Conservation (phyloP, 2,329 filamentous ascomycete genomes). For the Trichoderma citrinoviride region DNA sequence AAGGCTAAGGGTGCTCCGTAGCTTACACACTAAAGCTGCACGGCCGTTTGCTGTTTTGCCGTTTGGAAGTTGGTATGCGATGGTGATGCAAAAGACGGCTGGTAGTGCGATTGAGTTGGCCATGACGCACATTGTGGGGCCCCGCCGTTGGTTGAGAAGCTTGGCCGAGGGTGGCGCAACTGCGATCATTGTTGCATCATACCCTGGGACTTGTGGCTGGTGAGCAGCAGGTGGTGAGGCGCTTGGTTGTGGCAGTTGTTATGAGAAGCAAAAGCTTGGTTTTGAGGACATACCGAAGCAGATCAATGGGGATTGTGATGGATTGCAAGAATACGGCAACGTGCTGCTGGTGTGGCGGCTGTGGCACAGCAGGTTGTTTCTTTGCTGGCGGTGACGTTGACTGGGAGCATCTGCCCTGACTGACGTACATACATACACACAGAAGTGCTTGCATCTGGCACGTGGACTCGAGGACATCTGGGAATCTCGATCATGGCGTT, state of each 20-base stretch:
- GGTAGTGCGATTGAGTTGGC: not conserved
- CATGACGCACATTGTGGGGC: slow-evolving; percentile 18
- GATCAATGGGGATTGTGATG: not conserved
- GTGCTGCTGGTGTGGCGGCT: too few species aligned
- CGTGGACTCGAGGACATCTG: too few species aligned
- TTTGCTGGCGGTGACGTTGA: not conserved
- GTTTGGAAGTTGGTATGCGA: not conserved
- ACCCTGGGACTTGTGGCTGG: slow-evolving; percentile 14
- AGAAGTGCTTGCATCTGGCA: not conserved
- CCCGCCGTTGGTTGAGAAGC: not conserved
- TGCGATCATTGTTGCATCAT: slow-evolving; percentile 20
- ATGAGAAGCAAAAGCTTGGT: not conserved
- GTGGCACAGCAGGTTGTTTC: not conserved
- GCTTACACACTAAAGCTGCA: not conserved
- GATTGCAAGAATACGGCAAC: not conserved
- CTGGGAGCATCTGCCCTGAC: not conserved
- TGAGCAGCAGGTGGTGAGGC: too few species aligned
- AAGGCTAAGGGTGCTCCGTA: too few species aligned
- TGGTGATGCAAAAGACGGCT: slow-evolving; percentile 2
- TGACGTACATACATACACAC: not conserved
- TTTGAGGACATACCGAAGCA: too few species aligned
- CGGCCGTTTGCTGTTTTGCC: not conserved
- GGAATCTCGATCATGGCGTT: slow-evolving; percentile 1
- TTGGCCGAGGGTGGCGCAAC: not conserved
- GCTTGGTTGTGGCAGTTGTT: not conserved